Evolutionary conservation across 1,284 basidiomycete genomes (phyloP), one percentile per base, ranked within the genome.

Genomic region (Veloboletus limbatus): DNA sequence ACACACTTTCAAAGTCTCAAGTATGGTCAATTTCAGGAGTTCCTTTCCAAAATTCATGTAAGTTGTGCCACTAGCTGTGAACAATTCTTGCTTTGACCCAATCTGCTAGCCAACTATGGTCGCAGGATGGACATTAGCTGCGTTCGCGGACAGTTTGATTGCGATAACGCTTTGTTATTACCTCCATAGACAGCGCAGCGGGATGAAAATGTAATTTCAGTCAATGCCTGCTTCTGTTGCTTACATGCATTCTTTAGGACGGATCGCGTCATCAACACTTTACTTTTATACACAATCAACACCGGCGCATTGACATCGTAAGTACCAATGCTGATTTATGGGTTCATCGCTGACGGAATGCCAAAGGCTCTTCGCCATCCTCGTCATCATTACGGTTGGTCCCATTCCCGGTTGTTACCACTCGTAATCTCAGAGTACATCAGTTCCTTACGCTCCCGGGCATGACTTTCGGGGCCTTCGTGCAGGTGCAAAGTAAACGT

Each of bases 281-380:
- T 53, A 5, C 39, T 54, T 6, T 8, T 51, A 34, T 53, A 54
- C 32, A 53, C 52, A 10, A 42, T 51, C 25, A 40, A 54, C n/a
- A 42, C 51, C 3, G 51, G 47, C n/a, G 25, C 24, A 1, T 24
- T 45, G 42, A 53, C 52, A 8, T 54, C 51, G 42, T 54, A 5
- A 50, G 31, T 13, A 7, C 13, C n/a, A n/a, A 6, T 17, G n/a
- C 13, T 9, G 10, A 18, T 26, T 21, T 9, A 4, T 17, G 17
- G 4, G n/a, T 16, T 17, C 11, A 8, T 14, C 1, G 17, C 17
- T 18, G 10, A 31, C n/a, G 9, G 9, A 26, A n/a, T 17, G 7
- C 3, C 17, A 6, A 22, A 45, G 36, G 10, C 17, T 45, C 9
- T 39, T 40, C 14, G 28, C 35, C 1, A 20, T 32, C 13, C 18